Conservation (phyloP, 768 basidiomycete species). For the Termitomyces sp. region DNA sequence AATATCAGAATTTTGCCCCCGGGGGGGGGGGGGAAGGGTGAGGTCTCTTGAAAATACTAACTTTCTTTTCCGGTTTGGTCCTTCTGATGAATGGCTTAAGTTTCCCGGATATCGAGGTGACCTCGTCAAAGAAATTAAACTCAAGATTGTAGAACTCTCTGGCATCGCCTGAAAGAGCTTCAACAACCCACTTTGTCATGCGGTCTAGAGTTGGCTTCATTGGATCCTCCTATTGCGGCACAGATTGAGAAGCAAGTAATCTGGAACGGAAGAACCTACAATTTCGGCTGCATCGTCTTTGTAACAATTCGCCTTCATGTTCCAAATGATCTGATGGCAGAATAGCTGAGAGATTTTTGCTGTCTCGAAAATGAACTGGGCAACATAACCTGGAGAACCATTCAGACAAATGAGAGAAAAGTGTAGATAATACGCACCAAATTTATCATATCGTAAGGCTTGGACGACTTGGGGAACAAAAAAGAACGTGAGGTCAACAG, state of each 20-base stretch:
- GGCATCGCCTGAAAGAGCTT: constrained; percentile 83
- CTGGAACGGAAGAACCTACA: constrained; percentile 33
- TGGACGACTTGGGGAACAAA: constrained; percentile 99
- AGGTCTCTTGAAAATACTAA: constrained; percentile 14
- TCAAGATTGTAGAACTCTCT: constrained; percentile 89
- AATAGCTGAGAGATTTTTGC: constrained; percentile 96
- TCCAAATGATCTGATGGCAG: constrained; percentile 99
- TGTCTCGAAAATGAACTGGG: constrained; percentile 93
- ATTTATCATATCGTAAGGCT: constrained; percentile 83
- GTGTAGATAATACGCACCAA: constrained; percentile 47
- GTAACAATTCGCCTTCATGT: constrained; percentile 98
- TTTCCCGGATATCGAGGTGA: constrained; percentile 97
- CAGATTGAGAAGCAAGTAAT: not conserved
- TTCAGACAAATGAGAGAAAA: not conserved
- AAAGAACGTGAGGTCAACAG: constrained; percentile 94
- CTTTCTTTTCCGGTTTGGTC: constrained; percentile 96
- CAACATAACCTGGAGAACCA: constrained; percentile 64
- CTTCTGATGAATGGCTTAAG: constrained; percentile 95
- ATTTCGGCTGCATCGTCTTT: constrained; percentile 86
- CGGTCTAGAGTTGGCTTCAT: constrained; percentile 94
- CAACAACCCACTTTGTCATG: constrained; percentile 77
- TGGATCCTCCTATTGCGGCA: constrained; percentile 67
- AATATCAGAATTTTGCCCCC: not conserved
- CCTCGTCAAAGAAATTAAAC: constrained; percentile 92
- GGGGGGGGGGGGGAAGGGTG: not conserved